Evolutionary conservation across 2,329 filamentous ascomycete species (phyloP).

Genomic region (Hirsutella thompsonii): DNA sequence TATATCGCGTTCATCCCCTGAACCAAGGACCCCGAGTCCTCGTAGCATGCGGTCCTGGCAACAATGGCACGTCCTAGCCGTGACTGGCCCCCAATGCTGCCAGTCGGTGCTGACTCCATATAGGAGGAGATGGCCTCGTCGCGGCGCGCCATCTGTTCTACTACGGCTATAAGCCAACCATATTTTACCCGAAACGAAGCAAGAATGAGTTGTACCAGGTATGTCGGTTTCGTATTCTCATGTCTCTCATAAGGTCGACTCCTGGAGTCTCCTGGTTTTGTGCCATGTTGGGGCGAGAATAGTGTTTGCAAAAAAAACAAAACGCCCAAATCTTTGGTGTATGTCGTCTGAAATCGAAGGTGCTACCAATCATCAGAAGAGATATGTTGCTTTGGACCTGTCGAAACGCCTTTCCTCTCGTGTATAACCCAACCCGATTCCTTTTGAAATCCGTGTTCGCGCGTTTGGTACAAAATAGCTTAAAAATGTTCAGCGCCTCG

Average conservation of each 20-base stretch:
- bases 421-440: background rate
- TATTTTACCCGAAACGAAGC: slow-evolving; percentile 88
- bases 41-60: slow-evolving; percentile 80
- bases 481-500: slow-evolving; percentile 47
- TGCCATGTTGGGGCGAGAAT: too few relatives aligned
- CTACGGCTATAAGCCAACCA: slow-evolving; percentile 77
- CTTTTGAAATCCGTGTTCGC: too few relatives aligned
- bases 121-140: slow-evolving; percentile 87
- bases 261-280: too few relatives aligned
- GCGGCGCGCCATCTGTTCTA: slow-evolving; percentile 84
- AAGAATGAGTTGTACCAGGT: slow-evolving; percentile 86
- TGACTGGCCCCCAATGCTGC: background rate
- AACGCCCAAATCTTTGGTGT: too few relatives aligned
- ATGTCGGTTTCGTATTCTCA: slow-evolving; percentile 9
- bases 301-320: too few relatives aligned
- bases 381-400: background rate
- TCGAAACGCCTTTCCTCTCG: background rate
- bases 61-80: slow-evolving; percentile 40
- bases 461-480: background rate
- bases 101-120: background rate
- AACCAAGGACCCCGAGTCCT: slow-evolving; percentile 60
- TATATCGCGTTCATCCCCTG: slow-evolving; percentile 73
- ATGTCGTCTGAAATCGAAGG: too few relatives aligned
- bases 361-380: background rate
- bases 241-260: background rate